These are phyloP conservation scores for Trichomonascus vanleenenianus DNA, from an alignment of 805 yeast species.

Conservation along the genomic window DNA sequence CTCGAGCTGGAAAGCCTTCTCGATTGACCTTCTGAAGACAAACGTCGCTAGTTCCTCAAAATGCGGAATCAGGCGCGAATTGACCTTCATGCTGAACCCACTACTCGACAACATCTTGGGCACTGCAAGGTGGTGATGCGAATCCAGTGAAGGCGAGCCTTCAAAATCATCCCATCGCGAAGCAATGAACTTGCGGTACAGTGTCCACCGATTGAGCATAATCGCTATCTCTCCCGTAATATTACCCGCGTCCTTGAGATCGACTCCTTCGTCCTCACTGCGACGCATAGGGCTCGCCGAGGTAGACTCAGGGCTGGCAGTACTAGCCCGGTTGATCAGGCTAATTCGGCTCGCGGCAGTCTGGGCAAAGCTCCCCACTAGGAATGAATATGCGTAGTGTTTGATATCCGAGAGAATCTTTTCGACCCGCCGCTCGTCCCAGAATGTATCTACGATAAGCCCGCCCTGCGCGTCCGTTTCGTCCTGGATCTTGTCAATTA, in stretches of 20 bases:
- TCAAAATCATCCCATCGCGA: constrained; percentile 47
- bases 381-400: constrained; percentile 44
- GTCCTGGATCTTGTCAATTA: constrained; percentile 65
- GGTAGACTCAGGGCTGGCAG: constrained; percentile 21
- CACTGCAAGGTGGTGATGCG: constrained; percentile 16
- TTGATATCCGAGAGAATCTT: constrained; percentile 47
- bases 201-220: constrained; percentile 74
- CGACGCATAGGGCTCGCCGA: constrained; percentile 6
- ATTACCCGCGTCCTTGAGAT: constrained; percentile 61
- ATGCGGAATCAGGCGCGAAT: constrained; percentile 44
- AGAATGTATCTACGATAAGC: constrained; percentile 75
- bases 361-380: constrained; percentile 30
- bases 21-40: constrained; percentile 69
- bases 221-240: constrained; percentile 62
- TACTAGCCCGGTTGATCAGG: constrained; percentile 5
- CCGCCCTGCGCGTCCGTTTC: constrained; percentile 95
- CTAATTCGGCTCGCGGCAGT: constrained; percentile 11
- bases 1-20: constrained; percentile 73
- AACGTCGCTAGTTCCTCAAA: constrained; percentile 59
- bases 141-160: not conserved
- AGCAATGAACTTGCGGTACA: constrained; percentile 54
- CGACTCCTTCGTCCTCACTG: constrained; percentile 27
- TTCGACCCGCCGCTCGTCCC: constrained; percentile 60
- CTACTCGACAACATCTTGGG: constrained; percentile 51
- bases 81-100: constrained; percentile 48